phyloP scores from a whole-genome alignment of 2,329 filamentous ascomycete genomes.

The Neonectria sp. region DNA sequence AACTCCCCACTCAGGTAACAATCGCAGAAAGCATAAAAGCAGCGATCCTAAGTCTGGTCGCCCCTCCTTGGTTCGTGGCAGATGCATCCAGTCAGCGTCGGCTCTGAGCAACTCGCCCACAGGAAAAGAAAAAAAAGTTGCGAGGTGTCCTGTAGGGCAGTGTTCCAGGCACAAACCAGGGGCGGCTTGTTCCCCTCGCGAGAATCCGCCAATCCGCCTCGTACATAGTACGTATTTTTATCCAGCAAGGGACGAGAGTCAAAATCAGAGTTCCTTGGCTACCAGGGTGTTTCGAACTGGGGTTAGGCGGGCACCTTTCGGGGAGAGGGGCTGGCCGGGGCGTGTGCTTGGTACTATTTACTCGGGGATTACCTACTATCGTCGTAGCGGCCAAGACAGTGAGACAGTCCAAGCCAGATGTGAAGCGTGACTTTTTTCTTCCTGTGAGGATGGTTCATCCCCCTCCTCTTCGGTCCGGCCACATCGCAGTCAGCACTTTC shows the following conservation, averaged over 20 bases:
- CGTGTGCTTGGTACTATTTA: not conserved
- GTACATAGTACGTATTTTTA: not conserved
- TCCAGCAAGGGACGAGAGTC: not conserved
- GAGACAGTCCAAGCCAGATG: not conserved
- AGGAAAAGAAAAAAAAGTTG: not conserved
- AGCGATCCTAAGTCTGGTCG: not conserved
- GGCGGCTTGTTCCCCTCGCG: constrained; percentile 3
- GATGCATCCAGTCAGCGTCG: not conserved
- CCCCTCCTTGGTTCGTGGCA: not conserved
- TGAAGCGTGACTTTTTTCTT: constrained; percentile 13
- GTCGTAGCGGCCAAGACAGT: constrained; percentile 7
- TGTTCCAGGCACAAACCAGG: not conserved
- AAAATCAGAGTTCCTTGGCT: constrained; percentile 5
- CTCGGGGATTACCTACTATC: not conserved
- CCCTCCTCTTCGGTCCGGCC: not conserved
- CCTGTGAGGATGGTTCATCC: constrained; percentile 12
- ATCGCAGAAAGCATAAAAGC: constrained; percentile 8
- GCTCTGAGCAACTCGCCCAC: constrained; percentile 1
- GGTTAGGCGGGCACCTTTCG: constrained; percentile 1
- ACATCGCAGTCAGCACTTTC: constrained; percentile 17
- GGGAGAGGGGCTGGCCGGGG: constrained; percentile 3
- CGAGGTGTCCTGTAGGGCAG: not conserved
- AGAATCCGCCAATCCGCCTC: constrained; percentile 11
- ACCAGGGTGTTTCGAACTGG: not conserved
- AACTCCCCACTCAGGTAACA: not conserved